Conservation (phyloP, 441 rosid genomes). For the Erodium trifolium region DNA sequence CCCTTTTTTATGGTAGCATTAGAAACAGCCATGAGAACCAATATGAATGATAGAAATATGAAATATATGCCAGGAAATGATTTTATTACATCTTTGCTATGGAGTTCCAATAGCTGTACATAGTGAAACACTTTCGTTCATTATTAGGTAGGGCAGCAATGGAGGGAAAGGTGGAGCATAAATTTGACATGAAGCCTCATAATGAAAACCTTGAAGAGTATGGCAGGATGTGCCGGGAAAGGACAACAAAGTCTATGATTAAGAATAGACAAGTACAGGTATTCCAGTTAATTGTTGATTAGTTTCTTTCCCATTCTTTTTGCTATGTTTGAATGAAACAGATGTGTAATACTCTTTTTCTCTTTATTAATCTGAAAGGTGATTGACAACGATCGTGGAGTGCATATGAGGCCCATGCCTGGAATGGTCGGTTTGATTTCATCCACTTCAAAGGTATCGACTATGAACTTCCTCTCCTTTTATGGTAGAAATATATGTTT, state of each 20-base stretch:
- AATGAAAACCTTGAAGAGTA: constrained; percentile 48
- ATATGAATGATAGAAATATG: neutral
- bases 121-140: neutral
- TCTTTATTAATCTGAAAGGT: constrained; percentile 27
- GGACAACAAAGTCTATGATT: constrained; percentile 43
- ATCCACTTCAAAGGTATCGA: neutral
- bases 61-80: neutral
- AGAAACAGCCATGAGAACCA: neutral
- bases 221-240: constrained; percentile 51
- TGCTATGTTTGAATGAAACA: neutral
- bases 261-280: constrained; percentile 58
- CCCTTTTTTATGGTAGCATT: neutral
- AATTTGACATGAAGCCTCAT: constrained; percentile 63
- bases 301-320: constrained; percentile 2
- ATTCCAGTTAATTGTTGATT: neutral
- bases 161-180: constrained; percentile 52
- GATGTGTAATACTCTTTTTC: constrained; percentile 20
- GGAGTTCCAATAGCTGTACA: neutral
- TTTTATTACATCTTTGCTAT: neutral
- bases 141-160: constrained; percentile 30
- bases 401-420: constrained; percentile 55
- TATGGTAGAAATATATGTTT: neutral
- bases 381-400: constrained; percentile 49
- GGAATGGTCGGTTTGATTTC: constrained; percentile 34
- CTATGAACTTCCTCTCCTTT: neutral